Evolutionary conservation across 108 stramenopile genomes (phyloP), one percentile per base, ranked within the genome.

Genomic region (Fragilaria crotonensis): DNA sequence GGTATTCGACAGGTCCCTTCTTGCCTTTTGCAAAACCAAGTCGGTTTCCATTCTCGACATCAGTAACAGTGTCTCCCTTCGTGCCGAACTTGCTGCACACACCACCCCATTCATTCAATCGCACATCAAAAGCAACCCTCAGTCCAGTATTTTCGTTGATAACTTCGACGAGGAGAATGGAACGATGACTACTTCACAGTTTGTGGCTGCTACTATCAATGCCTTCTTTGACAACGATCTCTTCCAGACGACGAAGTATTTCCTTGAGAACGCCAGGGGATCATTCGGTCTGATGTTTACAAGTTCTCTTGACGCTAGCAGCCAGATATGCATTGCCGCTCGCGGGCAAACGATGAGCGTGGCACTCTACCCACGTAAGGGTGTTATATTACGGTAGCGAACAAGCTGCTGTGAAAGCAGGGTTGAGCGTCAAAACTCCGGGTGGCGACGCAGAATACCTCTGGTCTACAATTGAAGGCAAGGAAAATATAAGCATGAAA

Each of bases 161-260:
- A 21, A 46, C 60, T 25, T 25, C 31, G 68, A 48, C 25, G 73
- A 66, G 51, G 48, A 51, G 5, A 9, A 9, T 1, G 53, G 48
- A 30, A 29, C 33, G 17, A n/a, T n/a, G n/a, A n/a, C n/a, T n/a
- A n/a, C n/a, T n/a, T 28, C 23, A 5, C 17, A 52, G 22, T 57
- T 45, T 49, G 73, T 46, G 56, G 48, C 32, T 51, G 53, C 32
- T 4, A 83, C 83, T 0, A 60, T 91, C 32, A 56, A 77, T 55
- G 84, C 84, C 4, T 91, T 87, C 67, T 84, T 85, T 36, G 84
- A 87, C 68, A 79, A 84, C 52, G 90, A 91, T 59, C 53, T 91
- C 30, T 71, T 85, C 30, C 62, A 72, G 30, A 80, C 79, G 9
- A 79, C 75, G 7, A 53, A 73, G 30, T 54, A 67, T 22, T 87